Evolutionary conservation across 306 rosid species (phyloP).

Genomic region (Begonia fuchsioides): DNA sequence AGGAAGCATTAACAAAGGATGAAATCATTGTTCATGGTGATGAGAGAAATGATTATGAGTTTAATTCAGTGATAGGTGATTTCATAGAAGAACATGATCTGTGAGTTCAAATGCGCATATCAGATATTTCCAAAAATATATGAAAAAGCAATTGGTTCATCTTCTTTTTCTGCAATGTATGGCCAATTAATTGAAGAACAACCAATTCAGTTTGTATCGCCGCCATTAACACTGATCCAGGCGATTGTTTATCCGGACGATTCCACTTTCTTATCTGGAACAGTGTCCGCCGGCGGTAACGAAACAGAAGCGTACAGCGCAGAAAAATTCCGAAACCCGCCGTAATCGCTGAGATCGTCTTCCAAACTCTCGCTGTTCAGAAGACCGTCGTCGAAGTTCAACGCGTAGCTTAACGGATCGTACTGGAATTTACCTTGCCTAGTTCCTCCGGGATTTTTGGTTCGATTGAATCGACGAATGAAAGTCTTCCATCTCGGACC

Average conservation of each 20-base stretch:
- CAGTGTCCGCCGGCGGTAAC: constrained; percentile 5
- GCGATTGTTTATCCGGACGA: constrained; percentile 14
- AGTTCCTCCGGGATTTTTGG: constrained; percentile 15
- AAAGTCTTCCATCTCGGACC: constrained; percentile 87
- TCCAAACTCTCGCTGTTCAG: constrained; percentile 21
- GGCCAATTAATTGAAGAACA: no score
- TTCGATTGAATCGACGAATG: constrained; percentile 47
- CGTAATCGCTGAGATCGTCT: constrained; percentile 16
- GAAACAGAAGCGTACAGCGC: constrained; percentile 34
- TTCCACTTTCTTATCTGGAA: constrained; percentile 8
- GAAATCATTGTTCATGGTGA: no score
- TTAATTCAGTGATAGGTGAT: no score
- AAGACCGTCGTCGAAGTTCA: constrained; percentile 63
- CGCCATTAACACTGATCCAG: no score
- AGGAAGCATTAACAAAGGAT: no score
- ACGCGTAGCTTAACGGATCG: constrained; percentile 61
- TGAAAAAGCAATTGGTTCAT: no score
- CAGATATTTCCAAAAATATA: no score
- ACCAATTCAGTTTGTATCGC: no score
- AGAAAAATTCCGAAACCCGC: constrained; percentile 40
- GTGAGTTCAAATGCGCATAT: no score
- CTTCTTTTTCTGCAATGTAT: no score
- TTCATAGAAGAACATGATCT: no score
- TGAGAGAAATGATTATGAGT: no score
- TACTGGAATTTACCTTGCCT: constrained; percentile 52